Evolutionary conservation across 805 yeast species (phyloP), one percentile per base, ranked within the genome.

Genomic region (Yamadazyma akitaensis): DNA sequence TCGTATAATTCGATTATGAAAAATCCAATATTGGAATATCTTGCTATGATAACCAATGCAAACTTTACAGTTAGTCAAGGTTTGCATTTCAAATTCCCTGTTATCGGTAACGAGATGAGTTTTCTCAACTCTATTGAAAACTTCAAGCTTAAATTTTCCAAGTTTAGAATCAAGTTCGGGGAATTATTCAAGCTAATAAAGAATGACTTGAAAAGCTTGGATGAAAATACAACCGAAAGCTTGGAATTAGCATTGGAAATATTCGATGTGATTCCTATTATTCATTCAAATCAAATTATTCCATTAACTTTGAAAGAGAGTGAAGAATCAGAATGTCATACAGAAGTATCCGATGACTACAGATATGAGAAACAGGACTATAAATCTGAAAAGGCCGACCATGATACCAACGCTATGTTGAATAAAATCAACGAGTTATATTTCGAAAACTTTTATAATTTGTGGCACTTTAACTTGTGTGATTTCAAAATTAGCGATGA

Each of bases 391-490:
- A 28, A 28, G n/a, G 3, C 21, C 8, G 37, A 31, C 37, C 35
- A 39, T 26, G 47, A 38, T 26, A 44, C 47, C 13, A 44, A 39
- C 34, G 40, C 37, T 35, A 45, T 45, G 48, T 26, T 45, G n/a
- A 47, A 50, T 13, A 49, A 69, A 48, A 72, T 80, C 46, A 82
- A 82, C 59, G 88, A 84, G 56, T 65, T 76, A 34, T 80, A 82
- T 53, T 79, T 81, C 58, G 70, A 77, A 13, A 80, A 89, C 0
- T 85, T 82, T 63, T 83, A 82, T 57, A 82, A 82, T 56, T 72
- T 83, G 47, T 86, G 95, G 95, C 88, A 86, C 61, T 82, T 82
- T 61, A 84, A 84, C 55, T 66, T 86, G 38, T 79, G 89, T 55
- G 92, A 85, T 58, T 73, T 58, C 40, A 43, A 52, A 4, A 49